Base-by-base conservation (phyloP, 2,329 filamentous ascomycete genomes). In the Blastomyces percursus region DNA sequence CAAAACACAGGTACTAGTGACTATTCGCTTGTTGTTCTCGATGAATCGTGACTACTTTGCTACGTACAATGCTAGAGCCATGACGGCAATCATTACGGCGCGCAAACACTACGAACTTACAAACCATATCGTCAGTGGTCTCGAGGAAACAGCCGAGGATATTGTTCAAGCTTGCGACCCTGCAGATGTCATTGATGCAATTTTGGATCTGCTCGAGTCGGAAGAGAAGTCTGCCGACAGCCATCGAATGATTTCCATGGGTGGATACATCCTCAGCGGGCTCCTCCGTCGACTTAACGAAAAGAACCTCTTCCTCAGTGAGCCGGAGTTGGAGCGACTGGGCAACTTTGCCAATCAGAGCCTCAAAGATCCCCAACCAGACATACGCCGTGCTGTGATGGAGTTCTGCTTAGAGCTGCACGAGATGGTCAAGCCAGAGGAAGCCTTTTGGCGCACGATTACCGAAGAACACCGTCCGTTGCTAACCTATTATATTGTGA, bases 1-100 rank as follows among this genome's bases (percentile, higher is more conserved):
- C 56, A 78, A 78, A 62, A 76, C 74, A 2, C 76, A 78, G 60
- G 71, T 77, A n/a, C 66, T 78, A 32, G 69, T 74, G 27, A 77
- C 75, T 7, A 71, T 78, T 48, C 73, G 75, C 16, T 68, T 74
- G 42, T 73, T 78, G 70, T 69, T 76, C 58, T 62, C 68, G n/a
- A 67, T 75, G 38, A 75, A 74, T 46, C 68, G 70, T 14, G 64
- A 71, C 48, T 69, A 70, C 30, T 75, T 77, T 65, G 66, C 71
- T 6, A 66, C 66, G 5, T 75, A 73, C 63, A 72, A 75, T 57
- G 68, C 73, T 3, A 69, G 69, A 27, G 72, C 71, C 1, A 72
- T 77, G 67, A 69, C 71, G 16, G 72, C 75, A 3, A 65, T 78
- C 3, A 69, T 78, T 51, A 69, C 69, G 14, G 71, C 74, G 21